phyloP scores from a whole-genome alignment of 2,329 filamentous ascomycete genomes.

The Hansfordia pulvinata region DNA sequence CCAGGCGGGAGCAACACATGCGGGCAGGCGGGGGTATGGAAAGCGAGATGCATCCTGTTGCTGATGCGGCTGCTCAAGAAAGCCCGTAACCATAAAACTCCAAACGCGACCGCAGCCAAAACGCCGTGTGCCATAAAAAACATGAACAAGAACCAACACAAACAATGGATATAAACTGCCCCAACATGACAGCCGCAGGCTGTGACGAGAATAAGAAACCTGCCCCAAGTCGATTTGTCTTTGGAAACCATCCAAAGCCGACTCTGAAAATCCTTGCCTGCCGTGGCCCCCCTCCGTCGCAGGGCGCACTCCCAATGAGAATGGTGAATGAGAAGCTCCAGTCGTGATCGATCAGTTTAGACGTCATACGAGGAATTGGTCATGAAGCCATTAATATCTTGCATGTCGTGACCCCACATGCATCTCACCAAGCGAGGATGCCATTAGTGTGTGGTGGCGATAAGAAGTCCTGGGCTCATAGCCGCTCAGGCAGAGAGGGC shows the following conservation, averaged over 20 bases:
- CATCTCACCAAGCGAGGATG: constrained; percentile 10
- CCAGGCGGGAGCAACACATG: no score
- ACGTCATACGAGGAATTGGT: constrained; percentile 12
- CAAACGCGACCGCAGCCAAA: constrained; percentile 5
- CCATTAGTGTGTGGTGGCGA: constrained; percentile 3
- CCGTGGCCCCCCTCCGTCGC: constrained; percentile 2
- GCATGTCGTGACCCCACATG: constrained; percentile 14
- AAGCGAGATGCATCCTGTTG: constrained; percentile 2
- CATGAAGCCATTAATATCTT: constrained; percentile 13
- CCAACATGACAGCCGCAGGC: constrained; percentile 9
- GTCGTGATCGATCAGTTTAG: no score
- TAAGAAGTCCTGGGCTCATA: constrained; percentile 3
- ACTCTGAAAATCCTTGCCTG: no score
- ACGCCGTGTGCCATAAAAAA: constrained; percentile 7
- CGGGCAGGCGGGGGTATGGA: no score
- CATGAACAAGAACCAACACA: constrained; percentile 5
- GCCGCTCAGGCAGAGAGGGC: constrained; percentile 21
- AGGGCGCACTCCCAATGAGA: constrained; percentile 6
- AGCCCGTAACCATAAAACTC: constrained; percentile 9
- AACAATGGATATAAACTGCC: constrained; percentile 10
- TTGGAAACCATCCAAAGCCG: constrained; percentile 3
- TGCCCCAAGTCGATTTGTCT: constrained; percentile 2
- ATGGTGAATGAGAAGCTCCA: constrained; percentile 8
- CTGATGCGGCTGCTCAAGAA: constrained; percentile 7
- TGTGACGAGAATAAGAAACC: constrained; percentile 4